Evolutionary conservation across 371 early-diverging fungal species (phyloP).

Genomic region (Haplosporangium sp.): DNA sequence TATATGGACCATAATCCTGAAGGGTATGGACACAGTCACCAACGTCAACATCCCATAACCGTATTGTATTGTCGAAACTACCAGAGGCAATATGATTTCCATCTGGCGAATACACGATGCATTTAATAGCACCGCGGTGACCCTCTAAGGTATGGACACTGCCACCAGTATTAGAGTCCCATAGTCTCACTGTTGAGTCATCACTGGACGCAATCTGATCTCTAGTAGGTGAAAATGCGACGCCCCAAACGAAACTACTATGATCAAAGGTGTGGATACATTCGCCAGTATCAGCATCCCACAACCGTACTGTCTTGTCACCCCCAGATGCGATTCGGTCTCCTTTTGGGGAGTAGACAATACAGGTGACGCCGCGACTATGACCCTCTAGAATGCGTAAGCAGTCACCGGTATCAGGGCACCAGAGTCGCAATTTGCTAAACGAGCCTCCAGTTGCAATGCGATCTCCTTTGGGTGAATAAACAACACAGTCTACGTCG

Average conservation of each 20-base stretch:
- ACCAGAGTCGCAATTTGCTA: neutral
- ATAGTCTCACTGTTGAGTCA: neutral
- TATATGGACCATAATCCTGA: neutral
- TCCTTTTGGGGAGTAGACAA: too few relatives aligned
- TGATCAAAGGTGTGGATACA: neutral
- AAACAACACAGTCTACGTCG: neutral
- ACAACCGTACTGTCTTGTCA: constrained; percentile 8
- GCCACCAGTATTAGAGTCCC: constrained; percentile 4
- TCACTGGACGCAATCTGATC: constrained; percentile 3
- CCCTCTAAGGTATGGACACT: neutral
- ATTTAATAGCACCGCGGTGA: neutral
- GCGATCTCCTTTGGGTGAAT: neutral
- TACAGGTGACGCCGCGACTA: too few relatives aligned
- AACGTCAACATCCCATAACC: neutral
- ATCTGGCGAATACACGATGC: neutral
- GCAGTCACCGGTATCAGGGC: too few relatives aligned
- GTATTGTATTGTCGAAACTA: neutral
- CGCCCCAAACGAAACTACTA: neutral
- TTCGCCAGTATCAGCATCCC: constrained; percentile 1
- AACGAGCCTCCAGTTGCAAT: constrained; percentile 1
- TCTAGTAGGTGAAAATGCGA: constrained; percentile 4
- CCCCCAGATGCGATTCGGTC: too few relatives aligned
- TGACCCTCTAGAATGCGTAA: too few relatives aligned
- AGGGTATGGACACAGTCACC: constrained; percentile 26
- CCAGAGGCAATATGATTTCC: constrained; percentile 1